Conservation (phyloP, 139 green algal genomes). For the Trebouxia sp. region DNA sequence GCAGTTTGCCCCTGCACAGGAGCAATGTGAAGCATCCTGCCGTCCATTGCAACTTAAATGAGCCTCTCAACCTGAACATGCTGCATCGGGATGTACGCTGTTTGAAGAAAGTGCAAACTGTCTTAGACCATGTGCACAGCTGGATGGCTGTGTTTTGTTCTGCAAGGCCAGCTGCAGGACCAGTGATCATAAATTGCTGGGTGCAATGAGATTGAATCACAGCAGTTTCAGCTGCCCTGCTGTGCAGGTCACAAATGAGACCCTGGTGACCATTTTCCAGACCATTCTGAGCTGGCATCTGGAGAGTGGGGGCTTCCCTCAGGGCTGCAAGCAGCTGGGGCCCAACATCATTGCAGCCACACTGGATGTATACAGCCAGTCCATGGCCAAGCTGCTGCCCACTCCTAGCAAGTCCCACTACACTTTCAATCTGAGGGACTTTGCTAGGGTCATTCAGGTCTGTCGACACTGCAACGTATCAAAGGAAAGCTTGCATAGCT, state of each 20-base stretch:
- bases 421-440: constrained; percentile 85
- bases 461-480: not conserved
- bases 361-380: constrained; percentile 64
- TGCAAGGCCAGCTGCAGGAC: too few relatives aligned
- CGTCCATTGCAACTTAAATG: too few relatives aligned
- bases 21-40: too few relatives aligned
- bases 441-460: constrained; percentile 69
- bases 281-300: constrained; percentile 81
- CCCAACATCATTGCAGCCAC: constrained; percentile 60
- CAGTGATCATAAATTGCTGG: too few relatives aligned
- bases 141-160: too few relatives aligned
- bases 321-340: constrained; percentile 25
- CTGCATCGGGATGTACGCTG: too few relatives aligned
- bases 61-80: too few relatives aligned
- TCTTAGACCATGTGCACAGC: too few relatives aligned
- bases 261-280: constrained; percentile 68
- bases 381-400: constrained; percentile 69
- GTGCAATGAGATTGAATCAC: too few relatives aligned
- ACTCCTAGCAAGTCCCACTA: constrained; percentile 83
- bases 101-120: too few relatives aligned
- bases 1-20: too few relatives aligned
- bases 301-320: constrained; percentile 47
- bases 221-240: not conserved
- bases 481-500: too few relatives aligned
- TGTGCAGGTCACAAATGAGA: constrained; percentile 59